Evolutionary conservation across 768 basidiomycete species (phyloP).

Genomic region (Rhodotorula toruloides): DNA sequence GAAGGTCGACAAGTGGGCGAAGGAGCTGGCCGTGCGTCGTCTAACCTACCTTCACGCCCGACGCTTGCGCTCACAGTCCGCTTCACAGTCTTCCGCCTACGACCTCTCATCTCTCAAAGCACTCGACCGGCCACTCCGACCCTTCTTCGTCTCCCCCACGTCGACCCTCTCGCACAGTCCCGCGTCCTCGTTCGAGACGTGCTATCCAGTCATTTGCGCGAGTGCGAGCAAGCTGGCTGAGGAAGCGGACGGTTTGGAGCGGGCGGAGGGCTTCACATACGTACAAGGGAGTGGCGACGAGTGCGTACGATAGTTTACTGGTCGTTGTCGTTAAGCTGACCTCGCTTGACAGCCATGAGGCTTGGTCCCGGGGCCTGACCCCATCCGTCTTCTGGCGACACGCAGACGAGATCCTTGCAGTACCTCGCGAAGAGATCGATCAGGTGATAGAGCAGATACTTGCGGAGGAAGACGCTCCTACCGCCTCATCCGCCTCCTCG

Average conservation of each 20-base stretch:
- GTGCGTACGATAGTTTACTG: not conserved
- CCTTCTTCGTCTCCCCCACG: conserved; percentile 80
- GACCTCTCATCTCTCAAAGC: conserved; percentile 51
- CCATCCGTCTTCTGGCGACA: conserved; percentile 68
- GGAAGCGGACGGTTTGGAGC: conserved; percentile 55
- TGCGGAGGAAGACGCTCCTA: not conserved
- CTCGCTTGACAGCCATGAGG: conserved; percentile 28
- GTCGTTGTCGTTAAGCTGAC: not conserved
- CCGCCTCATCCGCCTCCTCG: not conserved
- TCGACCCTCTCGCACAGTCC: conserved; percentile 54
- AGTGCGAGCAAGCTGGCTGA: conserved; percentile 72
- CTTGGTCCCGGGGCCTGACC: conserved; percentile 56
- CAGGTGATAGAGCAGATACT: conserved; percentile 47
- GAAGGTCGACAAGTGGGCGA: conserved; percentile 64
- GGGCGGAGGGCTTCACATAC: conserved; percentile 72
- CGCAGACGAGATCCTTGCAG: conserved; percentile 52
- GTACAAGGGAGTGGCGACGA: conserved; percentile 94
- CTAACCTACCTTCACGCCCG: not conserved
- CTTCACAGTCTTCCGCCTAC: conserved; percentile 64
- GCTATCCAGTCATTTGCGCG: conserved; percentile 71
- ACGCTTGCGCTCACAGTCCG: not conserved
- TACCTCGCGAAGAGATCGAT: conserved; percentile 55
- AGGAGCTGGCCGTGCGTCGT: conserved; percentile 58
- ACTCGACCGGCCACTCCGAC: conserved; percentile 64
- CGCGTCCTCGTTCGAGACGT: conserved; percentile 44